Evolutionary conservation across 1,139 yeast species (phyloP).

Genomic region (Candida mesenterica): DNA sequence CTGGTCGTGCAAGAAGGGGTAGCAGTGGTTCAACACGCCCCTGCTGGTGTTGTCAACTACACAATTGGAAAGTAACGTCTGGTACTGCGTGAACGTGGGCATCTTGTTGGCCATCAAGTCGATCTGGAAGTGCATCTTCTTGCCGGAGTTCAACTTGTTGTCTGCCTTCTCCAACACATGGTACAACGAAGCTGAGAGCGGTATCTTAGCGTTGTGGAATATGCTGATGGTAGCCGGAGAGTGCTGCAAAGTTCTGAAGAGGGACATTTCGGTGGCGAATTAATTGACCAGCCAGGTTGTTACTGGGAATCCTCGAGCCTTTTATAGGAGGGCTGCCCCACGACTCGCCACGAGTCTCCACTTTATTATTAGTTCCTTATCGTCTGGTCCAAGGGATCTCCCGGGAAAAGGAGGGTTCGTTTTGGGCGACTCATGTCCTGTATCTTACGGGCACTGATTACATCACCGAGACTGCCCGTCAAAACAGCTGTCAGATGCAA

Average conservation of each 20-base stretch:
- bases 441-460: too few relatives aligned
- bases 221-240: constrained; percentile 45
- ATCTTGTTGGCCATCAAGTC: constrained; percentile 41
- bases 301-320: too few relatives aligned
- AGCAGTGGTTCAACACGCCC: constrained; percentile 30
- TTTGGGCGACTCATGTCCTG: too few relatives aligned
- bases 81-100: constrained; percentile 48
- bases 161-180: constrained; percentile 34
- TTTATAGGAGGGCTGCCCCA: too few relatives aligned
- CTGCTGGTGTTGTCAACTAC: constrained; percentile 27
- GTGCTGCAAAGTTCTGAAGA: constrained; percentile 44
- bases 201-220: constrained; percentile 40
- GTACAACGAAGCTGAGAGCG: constrained; percentile 33
- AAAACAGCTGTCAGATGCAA: too few relatives aligned
- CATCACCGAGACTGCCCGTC: too few relatives aligned
- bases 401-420: background rate
- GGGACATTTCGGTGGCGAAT: constrained; percentile 28
- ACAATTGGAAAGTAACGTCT: constrained; percentile 28
- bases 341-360: too few relatives aligned
- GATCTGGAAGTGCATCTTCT: constrained; percentile 31
- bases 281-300: too few relatives aligned
- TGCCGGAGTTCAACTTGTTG: constrained; percentile 23
- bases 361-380: too few relatives aligned
- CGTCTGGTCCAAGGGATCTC: background rate
- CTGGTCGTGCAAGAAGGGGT: constrained; percentile 38